These are phyloP conservation scores for Chaetomium cochliodes DNA, from an alignment of 495 filamentous ascomycete genomes.

Conservation along the genomic window DNA sequence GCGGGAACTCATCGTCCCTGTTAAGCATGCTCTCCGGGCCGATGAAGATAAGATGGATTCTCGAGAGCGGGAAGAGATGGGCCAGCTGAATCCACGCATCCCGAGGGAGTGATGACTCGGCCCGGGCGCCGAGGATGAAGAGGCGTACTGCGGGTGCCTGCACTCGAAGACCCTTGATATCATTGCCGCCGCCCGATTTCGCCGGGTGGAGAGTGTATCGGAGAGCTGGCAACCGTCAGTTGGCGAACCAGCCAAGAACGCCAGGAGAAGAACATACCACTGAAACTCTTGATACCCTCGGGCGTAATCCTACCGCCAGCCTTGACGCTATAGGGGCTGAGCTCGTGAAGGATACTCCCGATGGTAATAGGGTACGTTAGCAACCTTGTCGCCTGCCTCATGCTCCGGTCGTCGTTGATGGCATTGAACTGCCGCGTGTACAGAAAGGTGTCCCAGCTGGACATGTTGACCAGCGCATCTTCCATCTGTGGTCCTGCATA, in stretches of 20 bases:
- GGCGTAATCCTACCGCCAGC: constrained; percentile 68
- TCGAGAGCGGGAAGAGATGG: constrained; percentile 79
- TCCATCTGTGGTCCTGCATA: constrained; percentile 88
- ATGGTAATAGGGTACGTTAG: constrained; percentile 93
- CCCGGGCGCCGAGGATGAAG: constrained; percentile 92
- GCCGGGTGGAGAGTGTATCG: constrained; percentile 92
- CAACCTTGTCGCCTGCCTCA: constrained; percentile 87
- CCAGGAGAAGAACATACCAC: constrained; percentile 57
- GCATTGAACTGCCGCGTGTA: constrained; percentile 87
- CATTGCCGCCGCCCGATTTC: constrained; percentile 66
- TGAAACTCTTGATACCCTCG: constrained; percentile 90
- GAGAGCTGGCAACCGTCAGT: constrained; percentile 57
- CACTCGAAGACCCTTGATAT: constrained; percentile 74
- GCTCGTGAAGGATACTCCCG: constrained; percentile 84
- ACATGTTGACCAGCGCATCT: constrained; percentile 91
- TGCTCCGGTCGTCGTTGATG: constrained; percentile 78
- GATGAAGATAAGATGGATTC: constrained; percentile 88
- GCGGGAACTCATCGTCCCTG: constrained; percentile 83
- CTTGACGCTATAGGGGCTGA: constrained; percentile 84
- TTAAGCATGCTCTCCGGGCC: constrained; percentile 93
- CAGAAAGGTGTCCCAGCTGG: constrained; percentile 94
- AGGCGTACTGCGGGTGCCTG: constrained; percentile 84
- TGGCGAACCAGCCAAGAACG: not conserved
- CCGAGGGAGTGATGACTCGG: constrained; percentile 91
- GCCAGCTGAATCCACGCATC: constrained; percentile 91